phyloP scores from a whole-genome alignment of 148 eudicot species.

The Pharnaceum exiguum region DNA sequence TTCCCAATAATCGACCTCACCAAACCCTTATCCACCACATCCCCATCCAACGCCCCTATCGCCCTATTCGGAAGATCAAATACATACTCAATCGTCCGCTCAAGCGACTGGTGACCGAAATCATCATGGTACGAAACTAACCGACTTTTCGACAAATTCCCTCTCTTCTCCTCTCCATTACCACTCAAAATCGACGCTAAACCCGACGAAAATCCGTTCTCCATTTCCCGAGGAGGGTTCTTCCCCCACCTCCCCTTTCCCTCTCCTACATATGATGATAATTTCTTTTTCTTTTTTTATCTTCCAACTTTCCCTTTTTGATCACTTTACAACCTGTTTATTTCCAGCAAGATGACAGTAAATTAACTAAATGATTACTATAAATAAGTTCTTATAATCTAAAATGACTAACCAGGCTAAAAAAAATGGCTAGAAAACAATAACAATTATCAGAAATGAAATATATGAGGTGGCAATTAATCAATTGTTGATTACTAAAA shows the following conservation, averaged over 20 bases:
- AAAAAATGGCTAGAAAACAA: no score
- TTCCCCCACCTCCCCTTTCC: constrained; percentile 29
- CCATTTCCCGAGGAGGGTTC: constrained; percentile 45
- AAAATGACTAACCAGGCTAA: no score
- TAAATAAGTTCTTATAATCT: no score
- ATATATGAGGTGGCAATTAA: no score
- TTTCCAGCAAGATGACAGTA: no score
- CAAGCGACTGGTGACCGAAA: constrained; percentile 85
- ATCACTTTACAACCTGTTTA: no score
- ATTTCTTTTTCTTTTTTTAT: no score
- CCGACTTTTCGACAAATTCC: constrained; percentile 51
- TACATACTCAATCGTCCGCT: constrained; percentile 79
- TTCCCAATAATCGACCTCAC: constrained; percentile 57
- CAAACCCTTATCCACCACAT: constrained; percentile 29
- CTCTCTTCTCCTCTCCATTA: constrained; percentile 48
- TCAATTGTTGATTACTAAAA: no score
- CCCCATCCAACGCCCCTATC: constrained; percentile 36
- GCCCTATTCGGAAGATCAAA: constrained; percentile 67
- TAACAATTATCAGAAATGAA: no score
- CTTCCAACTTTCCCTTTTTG: no score
- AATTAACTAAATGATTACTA: no score
- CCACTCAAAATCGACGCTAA: constrained; percentile 67
- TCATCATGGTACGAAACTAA: constrained; percentile 71
- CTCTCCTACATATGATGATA: constrained; percentile 28
- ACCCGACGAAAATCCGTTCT: constrained; percentile 75